Conservation (phyloP, 495 filamentous ascomycete genomes). For the Eremomyces bilateralis region DNA sequence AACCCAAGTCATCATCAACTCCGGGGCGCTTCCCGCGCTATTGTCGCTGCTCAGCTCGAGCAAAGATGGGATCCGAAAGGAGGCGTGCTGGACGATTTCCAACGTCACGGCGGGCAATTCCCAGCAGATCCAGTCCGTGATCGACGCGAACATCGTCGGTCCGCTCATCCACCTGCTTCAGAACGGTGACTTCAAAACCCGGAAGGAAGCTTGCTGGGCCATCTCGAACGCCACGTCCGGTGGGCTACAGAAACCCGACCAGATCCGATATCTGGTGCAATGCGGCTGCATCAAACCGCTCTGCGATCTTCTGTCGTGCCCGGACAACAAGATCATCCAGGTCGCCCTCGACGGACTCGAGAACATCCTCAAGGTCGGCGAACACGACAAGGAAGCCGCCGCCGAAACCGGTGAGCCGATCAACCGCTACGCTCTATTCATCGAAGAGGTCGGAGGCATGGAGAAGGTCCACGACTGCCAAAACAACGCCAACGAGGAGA, state of each 20-base stretch:
- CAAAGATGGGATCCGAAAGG: conserved; percentile 98
- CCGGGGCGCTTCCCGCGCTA: conserved; percentile 75
- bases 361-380: conserved; percentile 98
- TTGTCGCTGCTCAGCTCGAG: conserved; percentile 81
- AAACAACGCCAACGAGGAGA: conserved; percentile 99
- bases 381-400: conserved; percentile 85
- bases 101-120: conserved; percentile 98
- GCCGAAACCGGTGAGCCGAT: conserved; percentile 43
- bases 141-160: conserved; percentile 91
- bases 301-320: conserved; percentile 88
- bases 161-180: conserved; percentile 88
- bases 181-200: conserved; percentile 96
- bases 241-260: conserved; percentile 93
- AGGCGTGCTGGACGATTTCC: conserved; percentile 99
- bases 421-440: conserved; percentile 94
- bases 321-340: conserved; percentile 99
- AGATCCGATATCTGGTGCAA: conserved; percentile 84
- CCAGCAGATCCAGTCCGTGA: conserved; percentile 88
- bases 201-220: conserved; percentile 99
- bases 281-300: conserved; percentile 95
- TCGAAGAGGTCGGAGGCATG: conserved; percentile 98
- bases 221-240: conserved; percentile 98
- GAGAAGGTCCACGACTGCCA: conserved; percentile 99
- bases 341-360: conserved; percentile 95
- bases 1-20: conserved; percentile 99